Evolutionary conservation across 306 rosid species (phyloP), one percentile per base, ranked within the genome.

Genomic region (Biancaea sappan): DNA sequence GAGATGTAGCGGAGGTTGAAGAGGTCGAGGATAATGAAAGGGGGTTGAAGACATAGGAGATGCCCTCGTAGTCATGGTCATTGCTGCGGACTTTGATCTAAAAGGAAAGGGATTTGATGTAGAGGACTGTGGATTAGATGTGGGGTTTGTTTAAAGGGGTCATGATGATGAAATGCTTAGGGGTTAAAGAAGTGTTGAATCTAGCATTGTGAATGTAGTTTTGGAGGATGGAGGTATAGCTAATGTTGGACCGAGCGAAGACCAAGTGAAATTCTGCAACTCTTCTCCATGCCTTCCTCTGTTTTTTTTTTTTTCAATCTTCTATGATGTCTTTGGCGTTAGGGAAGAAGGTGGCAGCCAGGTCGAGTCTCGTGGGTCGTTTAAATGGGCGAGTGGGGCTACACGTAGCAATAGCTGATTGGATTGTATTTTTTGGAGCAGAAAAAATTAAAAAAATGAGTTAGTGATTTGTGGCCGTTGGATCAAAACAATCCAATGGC

Each of bases 1-100:
- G 67, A 46, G 24, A 93, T 70, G 4, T 80, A 56, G 18, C 91
- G 38, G 73, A 93, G 81, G 6, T 88, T 79, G 74, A 88, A 93
- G 89, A 93, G 82, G 80, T 93, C 98, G 32, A 93, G 86, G 50
- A 93, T 44, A 46, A 90, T 75, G 60, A 93, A 93, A 19, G 78
- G 85, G 29, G 72, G n/a, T 81, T 69, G 35, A 94, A 90, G 76
- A 79, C 62, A 68, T 93, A 93, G 0, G 98, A 90, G 31, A 80
- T 15, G 2, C 98, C 96, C 61, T 91, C 98, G 19, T 66, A 88
- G 75, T 92, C 98, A 65, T 90, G 98, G 8, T 95, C 98, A 18
- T 97, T 97, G 12, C 97, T 93, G 2, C 96, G 77, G 63, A 81
- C 83, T 78, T 82, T 89, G 77, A 91, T 75, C 22, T 89, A 91